Evolutionary conservation across 805 yeast genomes (phyloP).

Genomic region (Priceomyces castillae): DNA sequence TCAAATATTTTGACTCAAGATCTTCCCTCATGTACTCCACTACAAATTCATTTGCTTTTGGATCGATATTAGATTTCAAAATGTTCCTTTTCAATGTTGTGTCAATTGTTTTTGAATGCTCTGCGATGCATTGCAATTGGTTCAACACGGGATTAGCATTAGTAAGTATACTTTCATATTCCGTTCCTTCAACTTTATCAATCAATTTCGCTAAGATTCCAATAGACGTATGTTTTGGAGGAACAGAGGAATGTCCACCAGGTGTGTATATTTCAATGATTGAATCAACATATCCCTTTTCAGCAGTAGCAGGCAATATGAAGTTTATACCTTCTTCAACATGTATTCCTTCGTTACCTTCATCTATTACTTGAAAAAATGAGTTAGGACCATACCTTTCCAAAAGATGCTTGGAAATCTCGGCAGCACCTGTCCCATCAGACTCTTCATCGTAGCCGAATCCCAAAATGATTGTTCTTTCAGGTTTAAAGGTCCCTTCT

Average conservation of each 20-base stretch:
- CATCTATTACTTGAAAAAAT: slow-evolving; percentile 45
- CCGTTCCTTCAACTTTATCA: slow-evolving; percentile 35
- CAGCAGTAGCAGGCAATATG: slow-evolving; percentile 47
- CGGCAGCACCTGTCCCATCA: slow-evolving; percentile 38
- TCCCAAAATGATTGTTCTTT: slow-evolving; percentile 43
- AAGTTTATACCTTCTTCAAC: slow-evolving; percentile 35
- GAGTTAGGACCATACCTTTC: slow-evolving; percentile 42
- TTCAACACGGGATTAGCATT: slow-evolving; percentile 43
- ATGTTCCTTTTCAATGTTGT: slow-evolving; percentile 33
- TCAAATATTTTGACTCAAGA: slow-evolving; percentile 29
- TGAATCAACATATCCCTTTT: slow-evolving; percentile 46
- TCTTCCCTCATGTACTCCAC: slow-evolving; percentile 30
- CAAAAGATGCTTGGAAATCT: slow-evolving; percentile 32
- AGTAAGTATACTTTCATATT: slow-evolving; percentile 36
- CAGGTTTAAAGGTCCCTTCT: slow-evolving; percentile 35
- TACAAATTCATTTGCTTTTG: slow-evolving; percentile 35
- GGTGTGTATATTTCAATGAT: slow-evolving; percentile 41
- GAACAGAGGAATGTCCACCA: slow-evolving; percentile 53
- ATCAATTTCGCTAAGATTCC: slow-evolving; percentile 46
- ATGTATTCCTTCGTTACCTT: slow-evolving; percentile 25
- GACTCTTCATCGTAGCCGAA: slow-evolving; percentile 55
- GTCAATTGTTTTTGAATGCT: slow-evolving; percentile 36
- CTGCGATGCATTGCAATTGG: slow-evolving; percentile 47
- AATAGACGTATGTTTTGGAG: slow-evolving; percentile 48
- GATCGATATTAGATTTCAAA: slow-evolving; percentile 35